Evolutionary conservation across 148 eudicot genomes (phyloP), one percentile per base, ranked within the genome.

Genomic region (Gaultheria prostrata): DNA sequence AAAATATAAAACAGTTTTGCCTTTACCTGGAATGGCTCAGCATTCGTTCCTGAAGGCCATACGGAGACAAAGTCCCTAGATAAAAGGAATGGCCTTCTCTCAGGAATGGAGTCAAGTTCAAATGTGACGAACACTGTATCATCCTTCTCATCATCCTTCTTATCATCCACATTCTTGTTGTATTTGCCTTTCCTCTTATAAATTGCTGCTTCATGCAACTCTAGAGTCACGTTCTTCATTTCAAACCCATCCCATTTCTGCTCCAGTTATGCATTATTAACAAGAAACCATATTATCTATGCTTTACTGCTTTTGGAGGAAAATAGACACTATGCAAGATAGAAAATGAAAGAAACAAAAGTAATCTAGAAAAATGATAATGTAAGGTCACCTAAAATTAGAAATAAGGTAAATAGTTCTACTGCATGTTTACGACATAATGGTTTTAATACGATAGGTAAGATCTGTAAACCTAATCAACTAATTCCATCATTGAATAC

Each of bases 171-270:
- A 33, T 77, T 85, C 45, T 53, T 75, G n/a, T 9, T 53, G n/a
- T 5, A 12, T 43, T 65, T 75, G 50, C 84, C 77, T 80, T 56
- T 77, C 71, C 77, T 83, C 20, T 24, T 69, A 54, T 76, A 18
- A 49, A 86, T 76, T 28, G 75, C 63, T 57, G 86, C 88, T 50
- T 83, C 43, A 8, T 86, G 61, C 86, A 86, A 86, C 86, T 76
- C 11, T 74, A 83, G 53, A 49, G 77, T 83, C 49, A 86, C 82
- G 70, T 80, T 65, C 86, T 75, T 76, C 88, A 86, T 86, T 77
- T 79, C 72, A 51, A 86, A 86, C 20, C 51, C 84, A 76, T 80
- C 59, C 86, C 86, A 86, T 80, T 86, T 86, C 88, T 86, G 80
- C 2, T 57, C 39, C 72, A 76, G 35, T 33, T 57, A 59, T 35